phyloP scores from a whole-genome alignment of 2,329 filamentous ascomycete species.

The Ceratocystis variospora region DNA sequence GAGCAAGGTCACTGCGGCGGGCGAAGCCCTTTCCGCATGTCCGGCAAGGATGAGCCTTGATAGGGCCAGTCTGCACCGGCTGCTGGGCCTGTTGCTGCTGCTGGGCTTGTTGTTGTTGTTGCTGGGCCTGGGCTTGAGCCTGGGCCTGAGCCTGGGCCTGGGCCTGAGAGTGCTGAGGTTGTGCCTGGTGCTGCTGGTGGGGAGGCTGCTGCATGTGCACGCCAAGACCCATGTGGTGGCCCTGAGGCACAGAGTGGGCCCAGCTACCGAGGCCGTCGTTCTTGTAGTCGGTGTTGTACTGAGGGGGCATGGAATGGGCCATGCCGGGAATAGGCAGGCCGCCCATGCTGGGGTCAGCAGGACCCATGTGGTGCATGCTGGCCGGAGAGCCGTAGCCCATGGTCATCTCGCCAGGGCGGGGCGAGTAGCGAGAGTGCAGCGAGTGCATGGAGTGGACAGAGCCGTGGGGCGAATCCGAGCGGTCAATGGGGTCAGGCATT shows the following conservation, averaged over 20 bases:
- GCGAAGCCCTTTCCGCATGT: slow-evolving; percentile 89
- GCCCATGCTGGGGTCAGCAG: slow-evolving; percentile 31
- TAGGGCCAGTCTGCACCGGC: slow-evolving; percentile 23
- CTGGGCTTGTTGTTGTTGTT: slow-evolving; percentile 21
- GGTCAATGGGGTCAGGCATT: slow-evolving; percentile 32
- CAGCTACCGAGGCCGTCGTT: slow-evolving; percentile 15
- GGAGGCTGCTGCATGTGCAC: slow-evolving; percentile 26
- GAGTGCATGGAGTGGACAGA: slow-evolving; percentile 47
- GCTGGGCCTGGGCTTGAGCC: slow-evolving; percentile 21
- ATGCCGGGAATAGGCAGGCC: slow-evolving; percentile 28
- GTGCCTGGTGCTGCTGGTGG: slow-evolving; percentile 25
- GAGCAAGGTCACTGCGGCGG: slow-evolving; percentile 78
- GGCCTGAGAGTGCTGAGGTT: too few species aligned
- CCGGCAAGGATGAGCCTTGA: slow-evolving; percentile 72
- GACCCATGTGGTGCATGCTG: slow-evolving; percentile 32
- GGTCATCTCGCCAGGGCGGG: slow-evolving; percentile 24
- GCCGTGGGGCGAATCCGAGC: slow-evolving; percentile 44
- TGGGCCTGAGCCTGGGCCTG: slow-evolving; percentile 24
- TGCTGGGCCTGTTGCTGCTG: slow-evolving; percentile 25
- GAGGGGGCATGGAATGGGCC: slow-evolving; percentile 17
- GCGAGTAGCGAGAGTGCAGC: slow-evolving; percentile 38
- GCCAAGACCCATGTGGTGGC: slow-evolving; percentile 21
- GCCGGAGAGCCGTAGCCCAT: slow-evolving; percentile 39
- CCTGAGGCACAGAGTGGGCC: slow-evolving; percentile 10
- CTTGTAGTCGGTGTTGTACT: slow-evolving; percentile 20